phyloP scores from a whole-genome alignment of 768 basidiomycete species.

The Lentinula raphanica region DNA sequence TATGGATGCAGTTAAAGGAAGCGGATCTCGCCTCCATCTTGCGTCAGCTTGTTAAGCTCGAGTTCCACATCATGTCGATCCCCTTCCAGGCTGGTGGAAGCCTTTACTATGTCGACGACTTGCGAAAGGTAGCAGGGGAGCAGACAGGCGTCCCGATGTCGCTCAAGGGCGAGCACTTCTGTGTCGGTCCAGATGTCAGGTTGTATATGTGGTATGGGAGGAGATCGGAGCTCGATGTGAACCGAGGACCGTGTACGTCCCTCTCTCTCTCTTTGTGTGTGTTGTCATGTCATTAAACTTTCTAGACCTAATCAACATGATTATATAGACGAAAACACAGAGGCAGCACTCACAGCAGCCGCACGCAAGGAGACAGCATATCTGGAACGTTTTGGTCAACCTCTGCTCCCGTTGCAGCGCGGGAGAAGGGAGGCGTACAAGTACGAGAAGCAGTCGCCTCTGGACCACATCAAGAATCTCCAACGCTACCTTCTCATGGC shows the following conservation, averaged over 20 bases:
- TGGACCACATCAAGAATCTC: slow-evolving; percentile 44
- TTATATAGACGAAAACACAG: slow-evolving; percentile 35
- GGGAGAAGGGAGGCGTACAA: no score
- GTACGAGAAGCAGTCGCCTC: slow-evolving; percentile 32
- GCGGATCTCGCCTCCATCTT: slow-evolving; percentile 34
- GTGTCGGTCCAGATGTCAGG: slow-evolving; percentile 40
- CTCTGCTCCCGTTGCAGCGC: slow-evolving; percentile 16
- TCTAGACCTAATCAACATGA: slow-evolving; percentile 15
- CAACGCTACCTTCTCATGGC: slow-evolving; percentile 42
- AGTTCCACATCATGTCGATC: slow-evolving; percentile 42
- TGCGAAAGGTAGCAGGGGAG: slow-evolving; percentile 32
- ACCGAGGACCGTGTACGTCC: slow-evolving; percentile 48
- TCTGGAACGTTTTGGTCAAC: slow-evolving; percentile 42
- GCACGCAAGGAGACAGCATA: slow-evolving; percentile 47
- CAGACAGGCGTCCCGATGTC: slow-evolving; percentile 30
- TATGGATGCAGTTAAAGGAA: slow-evolving; percentile 34
- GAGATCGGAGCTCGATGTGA: slow-evolving; percentile 42
- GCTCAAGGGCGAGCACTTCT: slow-evolving; percentile 36
- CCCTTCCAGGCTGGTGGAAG: slow-evolving; percentile 47
- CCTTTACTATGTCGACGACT: slow-evolving; percentile 42
- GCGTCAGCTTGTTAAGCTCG: slow-evolving; percentile 41
- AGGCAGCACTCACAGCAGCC: slow-evolving; percentile 36
- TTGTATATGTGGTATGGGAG: slow-evolving; percentile 43
- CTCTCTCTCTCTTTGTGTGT: slow-evolving; percentile 14
- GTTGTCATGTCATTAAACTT: slow-evolving; percentile 19